A percentile compares a stretch with the other conserved stretches of the same genome.
These are phyloP conservation scores for Holtermanniella nyarrowii DNA, from an alignment of 768 basidiomycete genomes.

Conservation along the genomic window DNA sequence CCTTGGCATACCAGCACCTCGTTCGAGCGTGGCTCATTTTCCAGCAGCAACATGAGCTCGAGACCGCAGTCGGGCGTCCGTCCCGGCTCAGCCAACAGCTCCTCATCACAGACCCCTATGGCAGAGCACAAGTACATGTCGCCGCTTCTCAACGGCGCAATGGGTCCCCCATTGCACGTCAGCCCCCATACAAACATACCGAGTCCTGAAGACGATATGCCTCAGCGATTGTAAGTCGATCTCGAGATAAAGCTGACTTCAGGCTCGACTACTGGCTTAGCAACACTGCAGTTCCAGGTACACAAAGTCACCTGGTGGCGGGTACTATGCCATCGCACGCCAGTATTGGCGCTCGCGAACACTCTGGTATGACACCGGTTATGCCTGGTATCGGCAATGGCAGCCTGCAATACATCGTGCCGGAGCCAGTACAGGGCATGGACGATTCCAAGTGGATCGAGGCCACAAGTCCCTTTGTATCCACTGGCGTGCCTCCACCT, in stretches of 20 bases:
- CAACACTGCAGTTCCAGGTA: slow-evolving; percentile 8
- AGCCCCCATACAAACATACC: slow-evolving; percentile 3
- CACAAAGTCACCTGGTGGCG: slow-evolving; percentile 2
- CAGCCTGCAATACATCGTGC: background rate
- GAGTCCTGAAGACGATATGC: slow-evolving; percentile 34
- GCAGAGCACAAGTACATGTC: slow-evolving; percentile 2
- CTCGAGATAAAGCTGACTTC: background rate
- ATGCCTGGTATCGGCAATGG: background rate
- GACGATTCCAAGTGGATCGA: background rate
- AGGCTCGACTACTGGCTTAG: slow-evolving; percentile 36
- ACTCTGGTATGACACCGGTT: background rate
- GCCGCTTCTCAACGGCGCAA: slow-evolving; percentile 1
- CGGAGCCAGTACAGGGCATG: background rate
- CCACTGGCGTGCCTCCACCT: background rate
- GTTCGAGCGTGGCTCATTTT: slow-evolving; percentile 12
- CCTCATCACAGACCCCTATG: background rate
- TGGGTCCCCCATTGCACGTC: slow-evolving; percentile 2
- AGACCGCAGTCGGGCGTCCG: background rate
- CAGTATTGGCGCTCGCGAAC: background rate
- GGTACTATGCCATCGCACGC: slow-evolving; percentile 4
- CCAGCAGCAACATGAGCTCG: background rate
- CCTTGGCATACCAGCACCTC: slow-evolving; percentile 17
- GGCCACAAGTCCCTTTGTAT: background rate
- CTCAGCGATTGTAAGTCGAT: slow-evolving; percentile 27
- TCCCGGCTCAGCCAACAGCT: background rate